Percentiles rank a stretch among this genome's conserved stretches.
These are phyloP conservation scores for Musa schizocarpa DNA, from an alignment of 176 grass and related monocot genomes.

Conservation along the genomic window DNA sequence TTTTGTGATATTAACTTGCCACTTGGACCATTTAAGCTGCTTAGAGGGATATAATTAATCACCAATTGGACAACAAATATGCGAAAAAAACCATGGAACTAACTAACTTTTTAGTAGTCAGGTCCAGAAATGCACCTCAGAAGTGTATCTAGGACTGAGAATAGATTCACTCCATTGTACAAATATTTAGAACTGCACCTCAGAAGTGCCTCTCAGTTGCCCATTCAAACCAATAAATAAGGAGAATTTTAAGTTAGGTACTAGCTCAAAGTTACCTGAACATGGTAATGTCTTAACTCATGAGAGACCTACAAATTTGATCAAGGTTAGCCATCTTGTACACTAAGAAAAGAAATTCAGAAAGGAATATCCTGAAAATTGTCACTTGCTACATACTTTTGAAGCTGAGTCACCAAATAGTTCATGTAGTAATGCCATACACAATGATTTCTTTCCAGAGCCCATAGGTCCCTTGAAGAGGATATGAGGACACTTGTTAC, in stretches of 20 bases:
- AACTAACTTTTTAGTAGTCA: too few species aligned
- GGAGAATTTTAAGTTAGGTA: not conserved
- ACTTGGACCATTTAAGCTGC: too few species aligned
- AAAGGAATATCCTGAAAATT: constrained; percentile 6
- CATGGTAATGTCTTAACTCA: constrained; percentile 51
- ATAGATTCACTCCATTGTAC: too few species aligned
- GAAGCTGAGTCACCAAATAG: constrained; percentile 56
- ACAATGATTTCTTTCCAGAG: constrained; percentile 65
- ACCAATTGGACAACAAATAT: not conserved
- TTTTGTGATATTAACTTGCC: too few species aligned
- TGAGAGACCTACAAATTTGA: constrained; percentile 48
- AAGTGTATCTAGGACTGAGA: too few species aligned
- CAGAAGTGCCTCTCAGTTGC: not conserved
- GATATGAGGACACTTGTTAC: constrained; percentile 44
- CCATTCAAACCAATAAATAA: not conserved
- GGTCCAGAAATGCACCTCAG: not conserved
- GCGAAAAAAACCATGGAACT: not conserved
- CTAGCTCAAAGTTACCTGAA: constrained; percentile 32
- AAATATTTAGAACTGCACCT: not conserved
- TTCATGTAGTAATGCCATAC: constrained; percentile 42
- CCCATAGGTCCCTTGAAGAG: constrained; percentile 63
- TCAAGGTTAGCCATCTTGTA: constrained; percentile 19
- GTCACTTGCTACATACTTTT: constrained; percentile 39
- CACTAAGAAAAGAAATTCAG: constrained; percentile 2
- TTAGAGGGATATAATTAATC: too few species aligned